Evolutionary conservation across 208 protist genomes (phyloP), one percentile per base, ranked within the genome.

Genomic region (Acanthamoeba culbertsoni): DNA sequence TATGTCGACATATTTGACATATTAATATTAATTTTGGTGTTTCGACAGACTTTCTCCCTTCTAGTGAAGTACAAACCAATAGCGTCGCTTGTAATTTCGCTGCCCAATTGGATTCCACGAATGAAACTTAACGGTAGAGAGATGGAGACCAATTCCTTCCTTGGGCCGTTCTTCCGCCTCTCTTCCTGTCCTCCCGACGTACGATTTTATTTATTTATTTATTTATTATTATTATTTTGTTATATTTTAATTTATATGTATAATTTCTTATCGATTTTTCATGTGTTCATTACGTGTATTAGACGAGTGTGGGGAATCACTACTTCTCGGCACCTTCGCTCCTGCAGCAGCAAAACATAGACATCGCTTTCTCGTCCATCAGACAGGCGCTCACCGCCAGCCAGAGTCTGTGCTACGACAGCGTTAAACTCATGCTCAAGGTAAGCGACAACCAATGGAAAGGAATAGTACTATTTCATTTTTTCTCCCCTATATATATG

Each of bases 71-170:
- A 79, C 45, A 92, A 92, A 40, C 86, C 59, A 16, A 92, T 92
- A 28, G 86, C 86, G 8, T 43, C 86, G 40, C 48, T 92, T 10
- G 86, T 35, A 31, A 37, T 77, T 40, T 77, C 59, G 33, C 63
- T 92, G 86, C 86, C 86, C 43, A 77, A 77, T 28, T 92, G 86
- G 86, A 55, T 92, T 37, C 86, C 86, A 2, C 40, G 7, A n/a
- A 14, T 40, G 26, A 71, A 92, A 12, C 53, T 55, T 28, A 92
- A 48, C 40, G 86, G 86, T 42, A 48, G 43, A n/a, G 86, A 92
- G 40, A 45, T 92, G 45, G 86, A 92, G 40, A 92, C 86, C 42
- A 92, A 92, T 42, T 92, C 86, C 5, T 92, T 92, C 63, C 86
- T 92, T n/a, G 86, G 86, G 2, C 86, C 86, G 26, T 92, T 92